Evolutionary conservation across 2,329 filamentous ascomycete species (phyloP).

Genomic region (Colletotrichum graminicola): DNA sequence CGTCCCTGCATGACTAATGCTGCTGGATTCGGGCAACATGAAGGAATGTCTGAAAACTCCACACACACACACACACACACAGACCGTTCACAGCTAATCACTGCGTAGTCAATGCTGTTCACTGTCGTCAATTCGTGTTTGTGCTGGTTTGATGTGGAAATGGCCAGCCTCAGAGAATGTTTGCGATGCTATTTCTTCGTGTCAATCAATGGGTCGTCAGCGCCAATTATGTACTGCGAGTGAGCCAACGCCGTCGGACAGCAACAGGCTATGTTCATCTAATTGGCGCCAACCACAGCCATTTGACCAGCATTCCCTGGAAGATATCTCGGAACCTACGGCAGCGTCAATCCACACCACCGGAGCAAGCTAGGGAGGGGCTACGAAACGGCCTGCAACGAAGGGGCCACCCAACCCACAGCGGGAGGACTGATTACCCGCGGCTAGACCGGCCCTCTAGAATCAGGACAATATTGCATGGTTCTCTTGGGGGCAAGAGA

Average conservation of each 20-base stretch:
- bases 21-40: not conserved
- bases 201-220: not conserved
- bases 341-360: not conserved
- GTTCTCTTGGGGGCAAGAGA: not conserved
- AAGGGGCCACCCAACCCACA: slow-evolving; percentile 17
- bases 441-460: not conserved
- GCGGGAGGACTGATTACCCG: not conserved
- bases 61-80: not conserved
- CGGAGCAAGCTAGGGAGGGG: not conserved
- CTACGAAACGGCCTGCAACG: slow-evolving; percentile 31
- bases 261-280: not conserved
- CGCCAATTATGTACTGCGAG: not conserved
- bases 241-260: not conserved
- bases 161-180: too few relatives aligned
- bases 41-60: not conserved
- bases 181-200: too few relatives aligned
- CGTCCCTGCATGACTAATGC: slow-evolving; percentile 1
- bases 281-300: too few relatives aligned
- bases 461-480: not conserved
- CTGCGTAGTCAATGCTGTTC: not conserved
- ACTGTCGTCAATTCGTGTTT: not conserved
- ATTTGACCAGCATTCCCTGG: not conserved
- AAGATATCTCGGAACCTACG: not conserved
- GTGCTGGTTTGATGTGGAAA: not conserved
- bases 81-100: not conserved